Percentiles rank a stretch among this genome's conserved stretches.
These are phyloP conservation scores for Hawksworthiomyces lignivorus DNA, from an alignment of 2,329 filamentous ascomycete species.

Conservation along the genomic window DNA sequence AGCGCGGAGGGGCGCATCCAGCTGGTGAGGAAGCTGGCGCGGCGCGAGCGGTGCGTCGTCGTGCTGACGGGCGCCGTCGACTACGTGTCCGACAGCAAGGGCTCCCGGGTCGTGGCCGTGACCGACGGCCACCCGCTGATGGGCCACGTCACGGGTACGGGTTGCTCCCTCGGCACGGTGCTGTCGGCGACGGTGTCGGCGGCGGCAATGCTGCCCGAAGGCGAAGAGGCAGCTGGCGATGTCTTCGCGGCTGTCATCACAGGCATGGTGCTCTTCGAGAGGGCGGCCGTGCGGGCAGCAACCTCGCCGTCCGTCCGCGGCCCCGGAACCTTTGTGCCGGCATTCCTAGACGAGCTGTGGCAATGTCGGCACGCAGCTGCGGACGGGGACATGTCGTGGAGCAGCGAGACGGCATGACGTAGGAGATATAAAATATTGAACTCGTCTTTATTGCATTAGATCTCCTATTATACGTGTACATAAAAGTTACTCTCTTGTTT, in stretches of 20 bases:
- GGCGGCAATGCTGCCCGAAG: slow-evolving; percentile 27
- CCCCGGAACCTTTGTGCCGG: slow-evolving; percentile 79
- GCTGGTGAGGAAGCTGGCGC: slow-evolving; percentile 60
- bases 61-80: slow-evolving; percentile 78
- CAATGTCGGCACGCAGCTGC: slow-evolving; percentile 22
- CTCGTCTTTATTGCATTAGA: too few species aligned
- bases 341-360: slow-evolving; percentile 68
- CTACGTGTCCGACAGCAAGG: slow-evolving; percentile 64
- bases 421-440: too few species aligned
- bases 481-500: too few species aligned
- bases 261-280: slow-evolving; percentile 68
- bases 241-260: slow-evolving; percentile 66
- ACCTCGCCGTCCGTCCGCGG: slow-evolving; percentile 59
- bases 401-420: too few species aligned
- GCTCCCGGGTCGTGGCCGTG: slow-evolving; percentile 52
- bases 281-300: slow-evolving; percentile 62
- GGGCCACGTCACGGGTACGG: slow-evolving; percentile 67
- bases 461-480: too few species aligned
- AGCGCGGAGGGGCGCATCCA: slow-evolving; percentile 40
- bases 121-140: slow-evolving; percentile 70
- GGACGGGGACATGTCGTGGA: slow-evolving; percentile 14
- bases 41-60: slow-evolving; percentile 60
- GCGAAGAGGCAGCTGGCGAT: slow-evolving; percentile 29
- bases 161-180: slow-evolving; percentile 77
- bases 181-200: slow-evolving; percentile 69